Base-by-base conservation (phyloP, 1,284 basidiomycete genomes). In the Thecaphora thlaspeos region DNA sequence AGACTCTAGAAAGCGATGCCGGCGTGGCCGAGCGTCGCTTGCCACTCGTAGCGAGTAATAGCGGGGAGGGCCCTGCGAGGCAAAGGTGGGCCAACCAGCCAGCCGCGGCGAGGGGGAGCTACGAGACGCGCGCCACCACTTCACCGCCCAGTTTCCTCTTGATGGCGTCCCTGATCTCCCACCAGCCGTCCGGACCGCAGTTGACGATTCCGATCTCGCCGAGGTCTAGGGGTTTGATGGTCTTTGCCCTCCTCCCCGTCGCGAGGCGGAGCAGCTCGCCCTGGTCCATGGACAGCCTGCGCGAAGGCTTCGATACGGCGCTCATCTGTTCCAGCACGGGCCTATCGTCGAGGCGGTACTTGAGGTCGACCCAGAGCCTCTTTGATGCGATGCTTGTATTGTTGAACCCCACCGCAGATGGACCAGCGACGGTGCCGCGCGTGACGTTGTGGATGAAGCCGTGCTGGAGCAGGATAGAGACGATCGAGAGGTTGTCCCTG, bases 191-290 rank as follows among this genome's bases (percentile, higher is more conserved):
- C 68, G 82, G 83, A 43, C 88, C 90, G 34, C 72, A 73, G 73
- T 81, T 83, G 26, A 93, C 85, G 32, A 92, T 84, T 8, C 87
- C 89, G 71, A 93, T 85, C 80, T 93, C 91, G 21, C 91, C 90
- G 82, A 93, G 84, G 81, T 86, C 79, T 86, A 87, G 39, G 83
- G 88, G 60, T 85, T 80, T 63, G 86, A 80, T 19, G 87, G 90
- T 21, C 85, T 86, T 71, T 22, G 71, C 73, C 30, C 75, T 59
- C 18, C 71, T 63, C 4, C 79, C 79, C 17, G 70, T 75, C 62
- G 89, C 89, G 48, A 92, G 82, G 22, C 86, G 79, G 43, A 85
- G 78, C 43, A 94, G 83, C 71, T 91, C 91, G 5, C 81, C 79
- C 45, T 82, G 64, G 45, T 86, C 83, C 86, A 94, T 86, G 70